These are phyloP conservation scores for Picea mariana DNA, from an alignment of 83 land plant species.

Conservation along the genomic window DNA sequence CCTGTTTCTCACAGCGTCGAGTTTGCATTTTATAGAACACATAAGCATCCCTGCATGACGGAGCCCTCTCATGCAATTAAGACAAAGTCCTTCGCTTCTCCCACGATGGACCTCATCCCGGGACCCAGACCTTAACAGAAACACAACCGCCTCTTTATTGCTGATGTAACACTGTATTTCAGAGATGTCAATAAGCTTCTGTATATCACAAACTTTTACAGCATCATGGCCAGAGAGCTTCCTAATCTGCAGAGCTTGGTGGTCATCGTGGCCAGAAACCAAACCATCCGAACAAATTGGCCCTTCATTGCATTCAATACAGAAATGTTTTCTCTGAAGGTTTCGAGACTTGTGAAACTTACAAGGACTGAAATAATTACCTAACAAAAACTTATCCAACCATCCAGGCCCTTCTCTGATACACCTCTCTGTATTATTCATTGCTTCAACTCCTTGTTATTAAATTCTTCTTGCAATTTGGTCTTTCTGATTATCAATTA, in stretches of 20 bases:
- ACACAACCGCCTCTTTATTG: constrained; percentile 28
- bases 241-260: constrained; percentile 29
- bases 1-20: constrained; percentile 6
- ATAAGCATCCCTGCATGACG: constrained; percentile 8
- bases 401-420: constrained; percentile 19
- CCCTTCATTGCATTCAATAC: constrained; percentile 32
- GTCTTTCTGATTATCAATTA: no score
- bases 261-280: constrained; percentile 14
- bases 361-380: constrained; percentile 20
- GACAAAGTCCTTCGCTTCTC: neutral
- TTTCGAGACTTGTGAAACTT: constrained; percentile 9
- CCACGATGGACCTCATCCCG: neutral
- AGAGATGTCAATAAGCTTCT: constrained; percentile 24
- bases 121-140: constrained; percentile 16
- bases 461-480: neutral
- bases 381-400: constrained; percentile 18
- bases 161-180: constrained; percentile 29
- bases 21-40: constrained; percentile 38
- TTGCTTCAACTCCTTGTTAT: neutral
- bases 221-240: constrained; percentile 35
- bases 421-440: neutral
- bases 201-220: constrained; percentile 20
- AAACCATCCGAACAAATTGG: constrained; percentile 22
- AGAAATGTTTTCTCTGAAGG: constrained; percentile 30
- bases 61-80: constrained; percentile 20